A percentile compares a stretch with the other conserved stretches of the same genome.
Conservation (phyloP, 2,329 filamentous ascomycete species). For the Lithohypha guttulata region DNA sequence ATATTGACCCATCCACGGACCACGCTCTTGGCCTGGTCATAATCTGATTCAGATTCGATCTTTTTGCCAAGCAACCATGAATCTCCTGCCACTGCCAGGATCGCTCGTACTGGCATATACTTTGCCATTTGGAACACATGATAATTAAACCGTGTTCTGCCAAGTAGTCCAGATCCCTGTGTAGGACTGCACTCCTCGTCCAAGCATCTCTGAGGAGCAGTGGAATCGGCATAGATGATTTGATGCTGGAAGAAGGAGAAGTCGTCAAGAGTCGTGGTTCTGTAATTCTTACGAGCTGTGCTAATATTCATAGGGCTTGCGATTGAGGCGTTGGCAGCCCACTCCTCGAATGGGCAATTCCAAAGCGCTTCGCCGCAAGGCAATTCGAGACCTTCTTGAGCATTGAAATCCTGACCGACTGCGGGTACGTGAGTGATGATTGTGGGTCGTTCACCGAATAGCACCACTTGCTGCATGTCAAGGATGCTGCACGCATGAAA, state of each 20-base stretch:
- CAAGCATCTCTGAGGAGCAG: slow-evolving; percentile 1
- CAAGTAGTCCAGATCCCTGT: not conserved
- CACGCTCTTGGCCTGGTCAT: slow-evolving; percentile 23
- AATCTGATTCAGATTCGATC: slow-evolving; percentile 25
- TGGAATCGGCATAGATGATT: slow-evolving; percentile 4
- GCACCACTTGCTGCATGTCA: slow-evolving; percentile 25
- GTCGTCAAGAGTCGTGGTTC: not conserved
- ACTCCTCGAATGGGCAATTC: slow-evolving; percentile 23
- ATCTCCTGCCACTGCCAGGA: slow-evolving; percentile 28
- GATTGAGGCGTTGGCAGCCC: slow-evolving; percentile 20
- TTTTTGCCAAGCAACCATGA: slow-evolving; percentile 30
- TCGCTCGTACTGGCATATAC: slow-evolving; percentile 24
- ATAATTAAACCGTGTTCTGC: slow-evolving; percentile 21
- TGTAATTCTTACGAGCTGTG: not conserved
- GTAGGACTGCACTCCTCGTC: slow-evolving; percentile 5
- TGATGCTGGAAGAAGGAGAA: slow-evolving; percentile 8
- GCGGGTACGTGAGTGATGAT: slow-evolving; percentile 12
- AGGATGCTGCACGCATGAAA: slow-evolving; percentile 28
- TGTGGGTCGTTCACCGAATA: slow-evolving; percentile 26
- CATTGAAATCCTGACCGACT: not conserved
- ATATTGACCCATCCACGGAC: slow-evolving; percentile 24
- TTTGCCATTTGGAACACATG: slow-evolving; percentile 25
- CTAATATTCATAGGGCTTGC: slow-evolving; percentile 5
- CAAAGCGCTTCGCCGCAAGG: slow-evolving; percentile 26
- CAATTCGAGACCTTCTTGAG: slow-evolving; percentile 22